Percentiles rank a stretch among this genome's conserved stretches.
Conservation (phyloP, 73 alveolate species). For the Stentor coeruleus region DNA sequence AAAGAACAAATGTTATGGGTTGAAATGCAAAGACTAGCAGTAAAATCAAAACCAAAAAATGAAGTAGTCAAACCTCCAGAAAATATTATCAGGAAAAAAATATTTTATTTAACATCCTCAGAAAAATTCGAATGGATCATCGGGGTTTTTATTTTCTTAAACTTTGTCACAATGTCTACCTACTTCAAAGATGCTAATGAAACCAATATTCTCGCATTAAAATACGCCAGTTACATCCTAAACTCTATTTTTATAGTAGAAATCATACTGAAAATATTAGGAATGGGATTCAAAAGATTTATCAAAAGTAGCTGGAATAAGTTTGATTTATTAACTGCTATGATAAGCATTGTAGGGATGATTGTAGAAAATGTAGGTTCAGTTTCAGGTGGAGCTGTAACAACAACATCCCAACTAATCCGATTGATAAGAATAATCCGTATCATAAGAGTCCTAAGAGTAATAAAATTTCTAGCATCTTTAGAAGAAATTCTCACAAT, state of each 20-base stretch:
- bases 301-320: conserved; percentile 77
- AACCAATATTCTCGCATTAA: conserved; percentile 34
- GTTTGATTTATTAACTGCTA: conserved; percentile 85
- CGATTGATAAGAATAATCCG: conserved; percentile 60
- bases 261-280: conserved; percentile 65
- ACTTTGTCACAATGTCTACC: conserved; percentile 87
- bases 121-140: conserved; percentile 74
- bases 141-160: conserved; percentile 76
- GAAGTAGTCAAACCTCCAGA: conserved; percentile 41
- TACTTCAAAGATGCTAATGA: conserved; percentile 59
- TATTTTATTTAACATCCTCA: conserved; percentile 65
- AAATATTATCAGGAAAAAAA: conserved; percentile 70
- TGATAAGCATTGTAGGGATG: conserved; percentile 69
- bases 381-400: conserved; percentile 56
- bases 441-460: conserved; percentile 57
- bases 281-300: conserved; percentile 63
- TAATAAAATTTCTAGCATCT: conserved; percentile 58
- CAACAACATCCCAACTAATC: conserved; percentile 41
- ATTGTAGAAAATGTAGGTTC: conserved; percentile 54
- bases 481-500: conserved; percentile 58
- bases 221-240: conserved; percentile 45
- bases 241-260: conserved; percentile 68
- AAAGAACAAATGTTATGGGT: conserved; percentile 52
- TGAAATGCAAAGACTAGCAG: conserved; percentile 53
- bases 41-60: conserved; percentile 56